Evolutionary conservation across 805 yeast genomes (phyloP).

Genomic region (Grigorovia transvaalensis): DNA sequence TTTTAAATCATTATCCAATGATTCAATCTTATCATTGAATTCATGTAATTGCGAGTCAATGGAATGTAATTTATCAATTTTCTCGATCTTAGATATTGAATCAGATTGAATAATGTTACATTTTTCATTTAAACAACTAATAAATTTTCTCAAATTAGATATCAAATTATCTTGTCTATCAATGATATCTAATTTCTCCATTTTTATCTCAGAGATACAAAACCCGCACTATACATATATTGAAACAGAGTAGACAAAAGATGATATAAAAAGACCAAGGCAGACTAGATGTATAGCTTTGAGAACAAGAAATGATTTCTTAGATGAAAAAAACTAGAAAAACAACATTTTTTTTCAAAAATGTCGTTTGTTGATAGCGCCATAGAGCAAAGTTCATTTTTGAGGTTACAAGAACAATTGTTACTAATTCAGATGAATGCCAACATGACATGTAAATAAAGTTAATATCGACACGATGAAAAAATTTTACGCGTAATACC

Average conservation of each 20-base stretch:
- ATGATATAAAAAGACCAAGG: too few relatives aligned
- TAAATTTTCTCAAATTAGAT: constrained; percentile 1
- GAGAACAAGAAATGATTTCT: too few relatives aligned
- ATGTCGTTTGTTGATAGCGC: neutral
- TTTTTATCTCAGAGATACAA: too few relatives aligned
- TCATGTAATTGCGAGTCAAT: constrained; percentile 13
- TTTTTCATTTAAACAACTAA: constrained; percentile 19
- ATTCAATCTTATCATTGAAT: constrained; percentile 6
- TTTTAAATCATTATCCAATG: neutral
- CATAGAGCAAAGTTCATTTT: neutral
- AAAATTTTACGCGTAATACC: too few relatives aligned
- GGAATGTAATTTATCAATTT: constrained; percentile 16
- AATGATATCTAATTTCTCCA: neutral
- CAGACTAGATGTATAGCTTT: too few relatives aligned
- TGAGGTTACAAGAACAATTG: neutral
- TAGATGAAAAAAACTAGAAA: too few relatives aligned
- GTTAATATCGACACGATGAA: too few relatives aligned
- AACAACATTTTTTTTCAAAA: too few relatives aligned
- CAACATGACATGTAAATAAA: too few relatives aligned
- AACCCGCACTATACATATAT: too few relatives aligned
- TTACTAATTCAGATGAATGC: neutral
- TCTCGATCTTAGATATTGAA: constrained; percentile 34
- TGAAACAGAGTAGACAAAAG: too few relatives aligned
- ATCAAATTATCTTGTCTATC: constrained; percentile 1
- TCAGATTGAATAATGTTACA: constrained; percentile 33